These are phyloP conservation scores for Aspergillus homomorphus DNA, from an alignment of 495 filamentous ascomycete genomes.

Conservation along the genomic window DNA sequence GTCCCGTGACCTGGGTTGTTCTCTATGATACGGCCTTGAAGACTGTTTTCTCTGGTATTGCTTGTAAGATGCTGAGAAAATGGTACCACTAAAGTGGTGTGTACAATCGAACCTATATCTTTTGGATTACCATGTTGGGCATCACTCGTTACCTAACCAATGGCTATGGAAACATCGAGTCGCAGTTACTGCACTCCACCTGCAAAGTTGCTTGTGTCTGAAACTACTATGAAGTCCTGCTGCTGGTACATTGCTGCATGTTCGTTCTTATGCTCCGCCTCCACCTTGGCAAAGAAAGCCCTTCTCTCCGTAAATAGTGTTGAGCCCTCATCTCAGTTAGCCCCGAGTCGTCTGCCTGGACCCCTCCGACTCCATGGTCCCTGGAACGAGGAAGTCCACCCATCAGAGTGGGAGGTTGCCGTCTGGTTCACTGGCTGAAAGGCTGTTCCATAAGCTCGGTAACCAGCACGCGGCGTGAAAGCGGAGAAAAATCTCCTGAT, in stretches of 20 bases:
- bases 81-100: background rate
- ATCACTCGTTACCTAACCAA: background rate
- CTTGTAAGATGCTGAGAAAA: no score
- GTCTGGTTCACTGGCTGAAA: conserved; percentile 28
- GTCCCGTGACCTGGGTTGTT: conserved; percentile 9
- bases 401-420: conserved; percentile 26
- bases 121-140: background rate
- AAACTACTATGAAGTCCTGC: background rate
- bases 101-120: no score
- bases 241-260: background rate
- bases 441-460: conserved; percentile 61
- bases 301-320: background rate
- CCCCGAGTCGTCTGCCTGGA: conserved; percentile 65
- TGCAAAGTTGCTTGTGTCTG: background rate
- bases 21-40: background rate
- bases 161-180: background rate
- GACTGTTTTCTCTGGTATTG: no score
- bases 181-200: background rate
- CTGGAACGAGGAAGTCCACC: conserved; percentile 35
- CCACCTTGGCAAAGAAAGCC: background rate
- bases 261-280: background rate
- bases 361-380: conserved; percentile 64
- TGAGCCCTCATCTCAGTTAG: conserved; percentile 24
- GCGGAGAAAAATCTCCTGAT: conserved; percentile 59
- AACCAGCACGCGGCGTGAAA: conserved; percentile 26